Base-by-base conservation (phyloP, 768 basidiomycete genomes). In the Brasilioporus rufonigricans region DNA sequence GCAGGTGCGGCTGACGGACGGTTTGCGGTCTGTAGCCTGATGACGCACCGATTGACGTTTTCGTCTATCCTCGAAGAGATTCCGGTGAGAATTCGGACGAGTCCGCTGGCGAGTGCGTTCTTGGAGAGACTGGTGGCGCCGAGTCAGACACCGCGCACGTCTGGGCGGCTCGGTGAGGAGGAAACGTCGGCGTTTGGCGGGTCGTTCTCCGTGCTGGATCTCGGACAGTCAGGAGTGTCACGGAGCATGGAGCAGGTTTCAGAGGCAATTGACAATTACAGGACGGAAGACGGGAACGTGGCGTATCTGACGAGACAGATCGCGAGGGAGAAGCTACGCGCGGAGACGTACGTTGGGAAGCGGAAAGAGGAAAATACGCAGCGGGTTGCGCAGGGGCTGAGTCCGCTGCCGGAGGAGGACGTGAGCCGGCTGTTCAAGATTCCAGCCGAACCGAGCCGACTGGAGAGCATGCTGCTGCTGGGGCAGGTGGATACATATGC, bases 211-310 rank as follows among this genome's bases (percentile, higher is more conserved):
- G 73, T 78, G 47, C 80, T 96, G 52, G 79, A 91, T 74, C 80
- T 91, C 46, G 87, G 88, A 32, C 81, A 82, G 26, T 75, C 79
- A 5, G 82, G 87, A 9, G 76, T 91, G 48, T 84, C 88, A 50
- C 80, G 80, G 67, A 90, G 90, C 68, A 73, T 96, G 59, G 90
- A 92, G 75, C 83, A 87, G 69, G 84, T 94, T 47, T 84, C 91
- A 56, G 92, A 96, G 70, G 84, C 87, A 0, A 77, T 96, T 55
- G 91, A 93, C 73, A 81, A 76, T 62, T 92, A 93, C 74, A 84
- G 86, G 64, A 91, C 89, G 51, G 94, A 97, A 71, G 91, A 95
- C 65, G 90, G 91, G 48, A 96, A 96, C 72, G 80, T 94, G 60
- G 93, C 89, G 50, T 97, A 93, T 77, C 75, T 92, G 61, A 79